These are phyloP conservation scores for Penicillium expansum DNA, from an alignment of 2,329 filamentous ascomycete species.

Conservation along the genomic window DNA sequence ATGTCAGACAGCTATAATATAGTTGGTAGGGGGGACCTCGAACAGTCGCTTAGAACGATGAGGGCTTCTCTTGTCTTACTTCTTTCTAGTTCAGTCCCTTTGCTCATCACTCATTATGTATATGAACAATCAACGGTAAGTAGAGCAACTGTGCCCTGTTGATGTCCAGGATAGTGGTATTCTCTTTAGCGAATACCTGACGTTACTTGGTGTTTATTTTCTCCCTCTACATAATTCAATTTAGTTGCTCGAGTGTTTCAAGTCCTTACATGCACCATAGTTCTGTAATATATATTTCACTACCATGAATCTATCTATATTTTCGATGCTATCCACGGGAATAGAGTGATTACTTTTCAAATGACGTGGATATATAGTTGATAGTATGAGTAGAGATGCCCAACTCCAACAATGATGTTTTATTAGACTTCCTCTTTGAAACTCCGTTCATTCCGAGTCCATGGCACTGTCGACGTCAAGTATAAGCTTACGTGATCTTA, in stretches of 20 bases:
- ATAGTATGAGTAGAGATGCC: no score
- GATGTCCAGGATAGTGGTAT: not conserved
- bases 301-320: not conserved
- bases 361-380: not conserved
- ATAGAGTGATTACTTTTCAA: not conserved
- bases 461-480: no score
- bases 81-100: not conserved
- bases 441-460: not conserved
- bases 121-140: not conserved
- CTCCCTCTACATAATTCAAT: not conserved
- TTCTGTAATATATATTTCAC: not conserved
- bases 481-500: constrained; percentile 1
- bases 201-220: not conserved
- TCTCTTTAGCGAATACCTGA: not conserved
- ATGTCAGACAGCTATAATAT: not conserved
- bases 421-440: not conserved
- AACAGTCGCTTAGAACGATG: not conserved
- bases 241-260: not conserved
- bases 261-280: not conserved
- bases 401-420: not conserved
- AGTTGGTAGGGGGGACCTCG: not conserved
- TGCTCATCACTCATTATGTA: not conserved
- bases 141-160: not conserved
- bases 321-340: not conserved
- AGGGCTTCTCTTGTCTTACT: not conserved